Base-by-base conservation (phyloP, 1,284 basidiomycete genomes). In the Rhodotorula sp. region DNA sequence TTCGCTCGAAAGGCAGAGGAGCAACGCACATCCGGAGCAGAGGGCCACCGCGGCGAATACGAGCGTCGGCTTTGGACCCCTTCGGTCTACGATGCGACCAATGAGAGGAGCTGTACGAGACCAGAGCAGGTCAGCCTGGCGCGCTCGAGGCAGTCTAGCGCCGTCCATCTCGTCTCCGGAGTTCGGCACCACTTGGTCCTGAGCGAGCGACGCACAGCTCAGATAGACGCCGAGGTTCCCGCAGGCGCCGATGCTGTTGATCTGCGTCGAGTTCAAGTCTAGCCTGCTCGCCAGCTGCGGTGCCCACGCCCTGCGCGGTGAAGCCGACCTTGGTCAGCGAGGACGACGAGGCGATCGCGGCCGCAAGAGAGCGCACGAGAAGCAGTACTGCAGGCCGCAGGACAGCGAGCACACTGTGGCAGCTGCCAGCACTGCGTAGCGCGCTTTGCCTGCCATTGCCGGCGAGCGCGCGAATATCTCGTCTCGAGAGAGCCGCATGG, bases 201-300 rank as follows among this genome's bases (percentile, higher is more conserved):
- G 21, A 14, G 7, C 1, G 60, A 23, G 50, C 13, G 25, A 67
- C 69, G 42, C 8, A 67, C 69, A 71, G 57, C 57, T 61, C 23
- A 70, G 59, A 52, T 67, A 70, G 23, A 71, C 80, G 60, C 81
- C 81, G 10, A 81, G 73, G 71, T 82, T 82, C 21, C 82, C 81
- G 0, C 79, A 78, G 17, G 82, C 79, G 21, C 82, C 82, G 19
- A 83, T 78, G 2, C 81, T 68, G 66, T 82, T 82, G 72, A 80
- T 78, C 73, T 82, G 80, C 1, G 81, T 82, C 2, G 77, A 79
- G 0, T 79, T 77, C 10, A 83, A 76, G 34, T 78, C 74, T 19
- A 82, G 76, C 19, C 61, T 66, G 23, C 79, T 77, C 44, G 80
- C 80, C 13, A 82, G 77, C 72, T 83, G 82, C 0, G 82, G 82